Conservation (phyloP, 495 filamentous ascomycete species). For the Penicillium salamii region DNA sequence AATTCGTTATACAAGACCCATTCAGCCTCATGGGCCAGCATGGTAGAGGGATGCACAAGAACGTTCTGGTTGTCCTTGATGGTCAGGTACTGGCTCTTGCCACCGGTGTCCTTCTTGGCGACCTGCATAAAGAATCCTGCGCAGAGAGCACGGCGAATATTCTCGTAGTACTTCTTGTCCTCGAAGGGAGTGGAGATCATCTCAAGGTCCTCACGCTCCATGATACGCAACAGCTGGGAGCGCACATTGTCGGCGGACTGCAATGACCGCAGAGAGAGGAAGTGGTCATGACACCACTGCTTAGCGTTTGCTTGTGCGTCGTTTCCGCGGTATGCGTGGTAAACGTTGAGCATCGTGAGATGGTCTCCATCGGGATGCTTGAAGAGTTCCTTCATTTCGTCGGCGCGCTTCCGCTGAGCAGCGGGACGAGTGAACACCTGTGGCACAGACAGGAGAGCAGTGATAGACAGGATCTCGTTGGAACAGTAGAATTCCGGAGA, state of each 20-base stretch:
- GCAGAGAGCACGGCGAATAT: constrained; percentile 91
- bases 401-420: constrained; percentile 80
- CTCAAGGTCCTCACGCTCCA: constrained; percentile 86
- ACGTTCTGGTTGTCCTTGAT: constrained; percentile 94
- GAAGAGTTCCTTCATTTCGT: constrained; percentile 96
- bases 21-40: constrained; percentile 78
- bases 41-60: constrained; percentile 87
- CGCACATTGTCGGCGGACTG: constrained; percentile 93
- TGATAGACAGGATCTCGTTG: constrained; percentile 95
- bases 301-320: constrained; percentile 71
- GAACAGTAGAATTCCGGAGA: constrained; percentile 99
- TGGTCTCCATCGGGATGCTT: constrained; percentile 93
- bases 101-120: constrained; percentile 77
- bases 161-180: constrained; percentile 96
- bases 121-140: constrained; percentile 99
- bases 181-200: constrained; percentile 86
- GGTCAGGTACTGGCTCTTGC: constrained; percentile 81
- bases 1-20: constrained; percentile 99
- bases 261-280: constrained; percentile 84
- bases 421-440: constrained; percentile 91
- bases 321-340: constrained; percentile 88
- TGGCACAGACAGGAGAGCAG: constrained; percentile 88
- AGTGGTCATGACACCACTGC: constrained; percentile 97
- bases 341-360: constrained; percentile 93
- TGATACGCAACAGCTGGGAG: constrained; percentile 85